A percentile compares a stretch with the other conserved stretches of the same genome.
phyloP scores from a whole-genome alignment of 768 basidiomycete genomes.

The Serendipita sp. region DNA sequence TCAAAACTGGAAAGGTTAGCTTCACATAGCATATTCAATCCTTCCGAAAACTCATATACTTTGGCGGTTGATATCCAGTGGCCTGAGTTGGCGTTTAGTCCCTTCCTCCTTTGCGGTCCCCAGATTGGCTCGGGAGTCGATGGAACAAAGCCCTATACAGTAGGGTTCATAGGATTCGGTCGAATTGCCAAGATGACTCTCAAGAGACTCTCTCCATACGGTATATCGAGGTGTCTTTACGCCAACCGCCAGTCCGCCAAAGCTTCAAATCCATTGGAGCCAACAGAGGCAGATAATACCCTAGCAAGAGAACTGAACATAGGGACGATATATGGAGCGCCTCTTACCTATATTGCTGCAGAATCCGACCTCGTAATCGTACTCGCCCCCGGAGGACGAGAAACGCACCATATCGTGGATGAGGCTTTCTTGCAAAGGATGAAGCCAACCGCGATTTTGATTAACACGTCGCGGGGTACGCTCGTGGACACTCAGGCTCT shows the following conservation, averaged over 20 bases:
- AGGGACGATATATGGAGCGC: conserved; percentile 35
- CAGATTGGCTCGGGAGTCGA: conserved; percentile 38
- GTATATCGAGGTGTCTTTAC: conserved; percentile 60
- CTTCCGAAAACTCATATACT: not conserved
- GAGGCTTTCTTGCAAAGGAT: conserved; percentile 61
- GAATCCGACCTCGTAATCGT: conserved; percentile 78
- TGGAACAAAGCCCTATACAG: conserved; percentile 32
- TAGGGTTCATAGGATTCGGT: conserved; percentile 90
- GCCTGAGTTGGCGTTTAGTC: conserved; percentile 64
- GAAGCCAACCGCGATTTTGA: conserved; percentile 69
- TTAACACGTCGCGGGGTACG: conserved; percentile 76
- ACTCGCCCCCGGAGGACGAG: conserved; percentile 56
- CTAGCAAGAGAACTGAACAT: conserved; percentile 19
- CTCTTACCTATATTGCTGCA: conserved; percentile 49
- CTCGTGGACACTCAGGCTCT: conserved; percentile 85
- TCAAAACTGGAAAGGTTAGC: conserved; percentile 52
- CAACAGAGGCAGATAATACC: conserved; percentile 21
- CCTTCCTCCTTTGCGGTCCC: conserved; percentile 72
- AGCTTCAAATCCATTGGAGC: conserved; percentile 16
- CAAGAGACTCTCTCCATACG: conserved; percentile 66
- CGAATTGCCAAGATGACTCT: conserved; percentile 82
- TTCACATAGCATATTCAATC: too few relatives aligned
- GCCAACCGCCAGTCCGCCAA: conserved; percentile 38
- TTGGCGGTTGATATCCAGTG: conserved; percentile 37
- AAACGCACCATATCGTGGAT: conserved; percentile 59